Evolutionary conservation across 2,329 filamentous ascomycete species (phyloP).

Genomic region (Pseudogymnoascus sp.): DNA sequence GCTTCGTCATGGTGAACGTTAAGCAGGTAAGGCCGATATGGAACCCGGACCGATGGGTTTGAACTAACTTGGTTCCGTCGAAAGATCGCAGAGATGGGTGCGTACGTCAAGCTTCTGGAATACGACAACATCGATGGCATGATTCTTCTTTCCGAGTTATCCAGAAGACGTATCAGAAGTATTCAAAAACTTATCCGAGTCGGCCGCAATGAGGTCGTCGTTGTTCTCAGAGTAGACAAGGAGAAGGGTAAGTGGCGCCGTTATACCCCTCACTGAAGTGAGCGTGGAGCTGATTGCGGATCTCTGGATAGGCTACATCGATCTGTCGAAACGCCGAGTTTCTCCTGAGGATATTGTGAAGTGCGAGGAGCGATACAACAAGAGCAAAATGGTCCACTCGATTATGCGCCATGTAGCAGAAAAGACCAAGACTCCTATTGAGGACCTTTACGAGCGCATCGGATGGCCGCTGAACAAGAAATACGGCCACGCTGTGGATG

Average conservation of each 20-base stretch:
- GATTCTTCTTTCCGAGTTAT: constrained; percentile 96
- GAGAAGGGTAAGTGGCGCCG: constrained; percentile 64
- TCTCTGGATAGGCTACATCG: constrained; percentile 66
- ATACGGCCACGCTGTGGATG: constrained; percentile 92
- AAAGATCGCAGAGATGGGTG: constrained; percentile 98
- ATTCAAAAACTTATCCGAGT: constrained; percentile 99
- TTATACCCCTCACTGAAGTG: constrained; percentile 3
- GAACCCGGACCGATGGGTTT: not conserved
- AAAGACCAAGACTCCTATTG: constrained; percentile 90
- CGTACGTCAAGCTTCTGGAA: constrained; percentile 98
- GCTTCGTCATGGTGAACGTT: constrained; percentile 99
- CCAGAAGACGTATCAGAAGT: constrained; percentile 92
- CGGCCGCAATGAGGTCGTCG: constrained; percentile 95
- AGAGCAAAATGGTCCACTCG: constrained; percentile 98
- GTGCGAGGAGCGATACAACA: constrained; percentile 99
- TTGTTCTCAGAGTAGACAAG: constrained; percentile 97
- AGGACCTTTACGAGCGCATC: constrained; percentile 87
- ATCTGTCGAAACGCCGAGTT: constrained; percentile 96
- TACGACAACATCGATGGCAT: constrained; percentile 99
- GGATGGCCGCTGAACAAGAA: constrained; percentile 97
- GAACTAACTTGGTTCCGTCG: not conserved
- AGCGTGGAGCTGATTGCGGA: not conserved
- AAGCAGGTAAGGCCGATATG: constrained; percentile 62
- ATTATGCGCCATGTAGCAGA: constrained; percentile 99
- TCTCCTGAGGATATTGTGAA: constrained; percentile 96